Evolutionary conservation across 129 eudicot species (phyloP), one percentile per base, ranked within the genome.

Genomic region (Deinandra increscens): DNA sequence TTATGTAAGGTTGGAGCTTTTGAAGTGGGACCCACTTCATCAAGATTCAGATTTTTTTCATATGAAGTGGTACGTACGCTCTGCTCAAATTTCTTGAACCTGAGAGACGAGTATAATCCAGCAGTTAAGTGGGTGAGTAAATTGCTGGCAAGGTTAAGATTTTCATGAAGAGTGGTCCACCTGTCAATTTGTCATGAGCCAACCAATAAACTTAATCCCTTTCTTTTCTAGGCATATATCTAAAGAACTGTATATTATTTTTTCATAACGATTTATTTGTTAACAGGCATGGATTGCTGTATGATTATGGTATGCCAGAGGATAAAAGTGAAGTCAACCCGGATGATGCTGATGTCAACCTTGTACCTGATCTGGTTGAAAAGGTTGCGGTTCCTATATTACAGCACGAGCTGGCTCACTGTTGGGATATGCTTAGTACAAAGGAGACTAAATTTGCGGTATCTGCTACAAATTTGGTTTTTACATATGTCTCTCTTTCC

Each of bases 1-100:
- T 3, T 94, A 87, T 79, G 99, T 94, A 70, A 85, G 97, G 81
- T 75, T 94, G 85, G 99, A 94, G 85, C 97, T 94, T 83, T 82
- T 94, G 73, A 94, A 90, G 83, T 94, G 97, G 99, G 96, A 94
- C 69, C 99, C 97, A 74, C 99, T 93, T 75, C 99, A 87, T 73
- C 88, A 89, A 60, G 87, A 87, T 82, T 78, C 91, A 73, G 99
- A 94, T 84, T 94, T 94, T 77, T 66, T 75, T 66, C 73, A 94
- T 62, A 89, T 90, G 99, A 83, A 87, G 81, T 94, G 99, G 99
- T 94, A 85, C 70, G 88, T 79, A 85, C 73, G 80, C 81, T 79
- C 79, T 77, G 82, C 75, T 58, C 85, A 74, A 77, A 64, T 65
- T 59, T 74, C 78, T 76, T 84, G 84, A 80, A 77, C 83, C 85